Evolutionary conservation across 345 rosid species (phyloP).

Genomic region (Clarkia xantiana): DNA sequence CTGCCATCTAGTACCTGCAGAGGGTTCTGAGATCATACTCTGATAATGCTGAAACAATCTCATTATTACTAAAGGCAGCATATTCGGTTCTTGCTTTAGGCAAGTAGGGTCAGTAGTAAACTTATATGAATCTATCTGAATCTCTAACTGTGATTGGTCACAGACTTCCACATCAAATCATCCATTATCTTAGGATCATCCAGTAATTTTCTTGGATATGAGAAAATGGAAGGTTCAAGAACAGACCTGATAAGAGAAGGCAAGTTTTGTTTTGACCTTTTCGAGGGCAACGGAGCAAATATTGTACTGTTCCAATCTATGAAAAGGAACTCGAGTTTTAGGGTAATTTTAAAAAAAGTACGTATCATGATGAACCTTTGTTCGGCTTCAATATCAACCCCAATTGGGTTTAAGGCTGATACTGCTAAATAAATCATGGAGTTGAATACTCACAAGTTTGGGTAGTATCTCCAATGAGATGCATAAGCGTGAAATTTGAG

Average conservation of each 20-base stretch:
- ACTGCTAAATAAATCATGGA: constrained; percentile 65
- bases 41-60: too few relatives aligned
- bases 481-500: constrained; percentile 45
- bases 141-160: too few relatives aligned
- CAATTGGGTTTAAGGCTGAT: constrained; percentile 72
- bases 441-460: constrained; percentile 77
- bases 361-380: constrained; percentile 40
- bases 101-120: too few relatives aligned
- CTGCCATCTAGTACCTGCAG: too few relatives aligned
- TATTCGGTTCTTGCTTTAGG: too few relatives aligned
- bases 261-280: constrained; percentile 54
- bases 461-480: constrained; percentile 73
- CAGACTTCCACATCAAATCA: too few relatives aligned
- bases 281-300: constrained; percentile 81
- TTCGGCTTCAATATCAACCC: constrained; percentile 96
- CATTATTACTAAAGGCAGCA: too few relatives aligned
- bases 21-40: too few relatives aligned
- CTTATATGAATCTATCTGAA: constrained; percentile 1
- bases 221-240: background rate
- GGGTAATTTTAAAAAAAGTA: background rate
- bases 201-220: too few relatives aligned
- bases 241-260: constrained; percentile 45
- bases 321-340: background rate
- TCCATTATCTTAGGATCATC: too few relatives aligned
- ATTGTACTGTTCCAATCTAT: constrained; percentile 72